Conservation (phyloP, 768 basidiomycete species). For the Austroboletus festivus region DNA sequence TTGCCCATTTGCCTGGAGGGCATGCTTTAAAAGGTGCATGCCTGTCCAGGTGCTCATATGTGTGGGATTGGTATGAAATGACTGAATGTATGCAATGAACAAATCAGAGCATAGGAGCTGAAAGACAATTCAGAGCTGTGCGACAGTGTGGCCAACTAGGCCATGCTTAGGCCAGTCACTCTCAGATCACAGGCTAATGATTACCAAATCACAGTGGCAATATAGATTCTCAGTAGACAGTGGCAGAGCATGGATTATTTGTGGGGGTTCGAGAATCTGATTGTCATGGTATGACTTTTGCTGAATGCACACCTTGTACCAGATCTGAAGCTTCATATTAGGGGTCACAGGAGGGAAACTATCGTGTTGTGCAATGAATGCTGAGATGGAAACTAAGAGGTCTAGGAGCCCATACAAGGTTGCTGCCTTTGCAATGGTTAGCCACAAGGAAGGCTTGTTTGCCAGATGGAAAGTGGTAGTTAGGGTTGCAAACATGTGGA, state of each 20-base stretch:
- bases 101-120: neutral
- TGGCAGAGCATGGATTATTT: slow-evolving; percentile 1
- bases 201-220: slow-evolving; percentile 13
- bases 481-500: neutral
- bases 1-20: slow-evolving; percentile 9
- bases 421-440: slow-evolving; percentile 1
- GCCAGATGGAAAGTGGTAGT: slow-evolving; percentile 6
- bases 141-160: slow-evolving; percentile 16
- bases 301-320: slow-evolving; percentile 23
- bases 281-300: slow-evolving; percentile 21
- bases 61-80: slow-evolving; percentile 22
- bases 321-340: neutral
- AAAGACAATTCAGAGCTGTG: slow-evolving; percentile 20
- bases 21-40: slow-evolving; percentile 23
- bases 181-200: slow-evolving; percentile 8
- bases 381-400: neutral
- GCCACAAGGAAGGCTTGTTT: slow-evolving; percentile 1
- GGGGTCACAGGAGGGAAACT: too few species aligned
- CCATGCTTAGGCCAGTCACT: slow-evolving; percentile 15
- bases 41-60: slow-evolving; percentile 16
- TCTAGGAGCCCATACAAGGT: neutral
- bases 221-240: slow-evolving; percentile 5
- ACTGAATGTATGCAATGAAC: slow-evolving; percentile 28
- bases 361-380: neutral
- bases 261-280: slow-evolving; percentile 10